Evolutionary conservation across 805 yeast species (phyloP), one percentile per base, ranked within the genome.

Genomic region (Dipodascus geniculatus): DNA sequence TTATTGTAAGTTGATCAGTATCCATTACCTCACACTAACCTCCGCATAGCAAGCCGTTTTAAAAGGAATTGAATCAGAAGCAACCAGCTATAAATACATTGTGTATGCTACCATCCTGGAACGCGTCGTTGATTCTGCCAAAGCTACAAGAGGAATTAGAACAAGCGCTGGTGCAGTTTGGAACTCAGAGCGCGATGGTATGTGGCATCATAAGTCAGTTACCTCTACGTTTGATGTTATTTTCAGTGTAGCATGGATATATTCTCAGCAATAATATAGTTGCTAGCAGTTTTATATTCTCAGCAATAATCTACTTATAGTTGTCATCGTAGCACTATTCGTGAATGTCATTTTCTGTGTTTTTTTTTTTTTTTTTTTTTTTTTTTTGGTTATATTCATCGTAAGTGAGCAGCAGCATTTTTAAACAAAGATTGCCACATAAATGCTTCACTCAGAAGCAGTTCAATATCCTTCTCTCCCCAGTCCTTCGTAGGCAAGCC

Each of bases 381-480:
- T 28, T 28, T n/a, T n/a, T n/a, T n/a, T n/a, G n/a, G n/a, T n/a
- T n/a, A n/a, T n/a, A n/a, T n/a, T 20, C 52, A 56, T 28, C 83
- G 77, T 65, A 90, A 75, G 68, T 90, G 96, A 1, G 96, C 96
- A 19, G 84, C 72, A 3, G 96, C 96, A 65, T 88, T 85, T 65
- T 87, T 88, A 66, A 87, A 93, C 42, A 93, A 72, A 53, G 91
- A 82, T 70, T 90, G 97, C 97, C 97, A 93, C 63, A 93, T 88
- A 67, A 81, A 93, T 0, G 98, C 99, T 68, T 93, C 97, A 69
- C 97, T 88, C 54, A 93, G 70, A 69, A 93, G 75, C 73, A 93
- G 76, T 68, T 93, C 98, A 47, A 93, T 81, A 61, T 93, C 97
- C 64, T 84, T 84, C 57, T 87, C 95, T 1, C 75, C 76, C 99